Evolutionary conservation across 1,284 basidiomycete species (phyloP).

Genomic region (Ustilago esculenta): DNA sequence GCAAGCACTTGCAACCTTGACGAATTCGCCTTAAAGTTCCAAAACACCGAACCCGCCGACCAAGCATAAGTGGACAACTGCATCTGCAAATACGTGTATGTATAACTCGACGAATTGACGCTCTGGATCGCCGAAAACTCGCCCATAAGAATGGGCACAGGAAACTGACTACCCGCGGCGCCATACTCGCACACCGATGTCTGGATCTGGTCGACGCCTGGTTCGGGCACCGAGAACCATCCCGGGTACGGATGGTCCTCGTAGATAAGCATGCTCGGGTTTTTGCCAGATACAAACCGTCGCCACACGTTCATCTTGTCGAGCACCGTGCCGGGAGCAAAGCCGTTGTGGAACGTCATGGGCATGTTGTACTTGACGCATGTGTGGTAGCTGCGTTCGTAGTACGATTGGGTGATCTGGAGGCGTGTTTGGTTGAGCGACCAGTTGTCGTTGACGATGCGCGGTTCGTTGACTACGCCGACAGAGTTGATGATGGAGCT

Average conservation of each 20-base stretch:
- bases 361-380: slow-evolving; percentile 45
- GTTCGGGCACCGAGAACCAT: slow-evolving; percentile 52
- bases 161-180: slow-evolving; percentile 21
- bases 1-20: slow-evolving; percentile 38
- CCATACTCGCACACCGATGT: slow-evolving; percentile 52
- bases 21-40: slow-evolving; percentile 58
- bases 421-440: slow-evolving; percentile 29
- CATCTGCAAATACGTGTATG: slow-evolving; percentile 42
- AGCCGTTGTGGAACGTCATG: slow-evolving; percentile 62
- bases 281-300: slow-evolving; percentile 52
- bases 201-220: slow-evolving; percentile 30
- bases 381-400: slow-evolving; percentile 47
- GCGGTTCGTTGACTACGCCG: slow-evolving; percentile 63
- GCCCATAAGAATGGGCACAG: slow-evolving; percentile 55
- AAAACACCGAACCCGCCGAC: slow-evolving; percentile 63
- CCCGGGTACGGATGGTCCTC: slow-evolving; percentile 64
- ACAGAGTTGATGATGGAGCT: slow-evolving; percentile 59
- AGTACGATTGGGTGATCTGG: slow-evolving; percentile 39
- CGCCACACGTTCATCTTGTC: slow-evolving; percentile 49
- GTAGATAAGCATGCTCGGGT: slow-evolving; percentile 60
- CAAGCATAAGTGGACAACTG: slow-evolving; percentile 61
- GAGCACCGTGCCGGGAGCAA: slow-evolving; percentile 27
- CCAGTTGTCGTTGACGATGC: slow-evolving; percentile 38
- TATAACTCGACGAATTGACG: slow-evolving; percentile 26
- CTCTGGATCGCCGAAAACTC: slow-evolving; percentile 58